Percentiles rank a stretch among this genome's conserved stretches.
Evolutionary conservation across 352 stramenopile species (phyloP).

Genomic region (Globisporangium abappressorium): DNA sequence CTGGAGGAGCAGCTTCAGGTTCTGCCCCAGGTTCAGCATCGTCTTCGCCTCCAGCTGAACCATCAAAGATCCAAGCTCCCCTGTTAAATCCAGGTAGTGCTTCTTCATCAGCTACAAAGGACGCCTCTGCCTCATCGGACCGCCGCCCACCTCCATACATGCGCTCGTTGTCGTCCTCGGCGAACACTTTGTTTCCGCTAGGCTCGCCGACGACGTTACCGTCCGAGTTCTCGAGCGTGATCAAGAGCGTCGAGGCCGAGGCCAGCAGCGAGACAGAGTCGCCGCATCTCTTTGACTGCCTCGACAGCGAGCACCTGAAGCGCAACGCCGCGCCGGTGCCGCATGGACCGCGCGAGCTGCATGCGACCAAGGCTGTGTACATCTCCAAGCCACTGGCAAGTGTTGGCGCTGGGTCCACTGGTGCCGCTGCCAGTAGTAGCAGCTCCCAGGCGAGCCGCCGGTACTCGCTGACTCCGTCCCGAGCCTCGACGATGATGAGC

Average conservation of each 20-base stretch:
- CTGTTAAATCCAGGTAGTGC: background rate
- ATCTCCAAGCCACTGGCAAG: slow-evolving; percentile 43
- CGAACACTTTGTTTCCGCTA: slow-evolving; percentile 5
- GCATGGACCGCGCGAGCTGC: slow-evolving; percentile 58
- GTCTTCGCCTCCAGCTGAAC: background rate
- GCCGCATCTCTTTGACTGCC: slow-evolving; percentile 60
- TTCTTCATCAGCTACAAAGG: background rate
- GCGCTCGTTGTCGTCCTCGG: slow-evolving; percentile 19
- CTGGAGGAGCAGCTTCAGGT: background rate
- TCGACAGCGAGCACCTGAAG: slow-evolving; percentile 39
- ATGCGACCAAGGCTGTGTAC: slow-evolving; percentile 67
- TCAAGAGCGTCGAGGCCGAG: slow-evolving; percentile 6
- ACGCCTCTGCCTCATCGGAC: background rate
- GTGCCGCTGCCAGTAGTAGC: background rate
- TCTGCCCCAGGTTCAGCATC: background rate
- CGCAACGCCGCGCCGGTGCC: slow-evolving; percentile 27
- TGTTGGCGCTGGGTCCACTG: background rate
- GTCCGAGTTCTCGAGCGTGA: slow-evolving; percentile 12
- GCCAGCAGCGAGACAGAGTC: slow-evolving; percentile 18
- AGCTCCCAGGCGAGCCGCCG: slow-evolving; percentile 25
- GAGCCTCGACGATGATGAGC: slow-evolving; percentile 9
- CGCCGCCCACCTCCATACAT: slow-evolving; percentile 11
- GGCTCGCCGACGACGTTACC: background rate
- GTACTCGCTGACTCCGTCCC: slow-evolving; percentile 31
- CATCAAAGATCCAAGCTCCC: background rate